A percentile compares a stretch with the other conserved stretches of the same genome.
These are phyloP conservation scores for Xylaria digitata DNA, from an alignment of 2,329 filamentous ascomycete species.

Conservation along the genomic window DNA sequence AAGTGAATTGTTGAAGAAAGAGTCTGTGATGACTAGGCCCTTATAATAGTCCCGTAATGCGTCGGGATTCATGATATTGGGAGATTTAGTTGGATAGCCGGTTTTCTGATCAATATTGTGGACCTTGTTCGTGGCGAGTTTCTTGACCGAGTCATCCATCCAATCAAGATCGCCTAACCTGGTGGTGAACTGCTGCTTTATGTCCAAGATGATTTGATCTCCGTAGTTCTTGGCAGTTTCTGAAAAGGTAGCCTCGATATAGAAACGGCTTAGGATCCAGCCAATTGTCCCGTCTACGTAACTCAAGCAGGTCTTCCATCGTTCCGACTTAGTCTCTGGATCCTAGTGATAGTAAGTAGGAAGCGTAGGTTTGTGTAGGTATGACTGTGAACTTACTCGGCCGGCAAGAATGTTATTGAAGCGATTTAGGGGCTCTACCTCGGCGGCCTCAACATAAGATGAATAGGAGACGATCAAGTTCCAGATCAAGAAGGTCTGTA, in stretches of 20 bases:
- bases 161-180: constrained; percentile 58
- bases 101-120: constrained; percentile 74
- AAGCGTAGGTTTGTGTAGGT: not conserved
- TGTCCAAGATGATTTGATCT: constrained; percentile 76
- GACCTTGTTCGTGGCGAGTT: constrained; percentile 70
- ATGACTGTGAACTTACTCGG: constrained; percentile 52
- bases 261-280: constrained; percentile 79
- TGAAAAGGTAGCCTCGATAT: constrained; percentile 74
- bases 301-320: constrained; percentile 73
- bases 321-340: constrained; percentile 69
- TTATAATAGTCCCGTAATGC: constrained; percentile 66
- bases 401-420: constrained; percentile 72
- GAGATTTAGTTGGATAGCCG: constrained; percentile 70
- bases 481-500: constrained; percentile 74
- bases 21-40: constrained; percentile 60
- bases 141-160: constrained; percentile 71
- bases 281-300: constrained; percentile 68
- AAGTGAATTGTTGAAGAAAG: constrained; percentile 68
- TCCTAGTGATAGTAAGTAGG: constrained; percentile 54
- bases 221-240: constrained; percentile 73
- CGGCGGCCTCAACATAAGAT: constrained; percentile 66
- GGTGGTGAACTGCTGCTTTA: constrained; percentile 72
- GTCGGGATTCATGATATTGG: constrained; percentile 67
- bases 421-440: constrained; percentile 67
- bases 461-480: constrained; percentile 68